These are phyloP conservation scores for Ormosia semicastrata DNA, from an alignment of 306 rosid genomes.

Conservation along the genomic window DNA sequence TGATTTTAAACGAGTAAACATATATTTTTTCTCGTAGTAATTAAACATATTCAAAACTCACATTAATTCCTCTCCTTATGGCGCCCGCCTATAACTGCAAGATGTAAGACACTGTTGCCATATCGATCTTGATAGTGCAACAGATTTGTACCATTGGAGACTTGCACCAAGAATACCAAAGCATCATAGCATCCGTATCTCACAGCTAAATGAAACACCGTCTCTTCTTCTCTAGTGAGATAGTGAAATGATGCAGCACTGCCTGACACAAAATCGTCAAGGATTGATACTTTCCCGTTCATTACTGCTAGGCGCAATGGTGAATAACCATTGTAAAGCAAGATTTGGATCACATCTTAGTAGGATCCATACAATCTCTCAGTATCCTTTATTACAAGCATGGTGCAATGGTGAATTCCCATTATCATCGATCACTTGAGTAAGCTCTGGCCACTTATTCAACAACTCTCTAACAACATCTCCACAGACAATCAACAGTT, in stretches of 20 bases:
- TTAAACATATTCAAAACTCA: neutral
- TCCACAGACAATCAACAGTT: constrained; percentile 29
- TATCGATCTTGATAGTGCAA: constrained; percentile 49
- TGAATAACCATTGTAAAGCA: constrained; percentile 56
- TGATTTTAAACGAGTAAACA: neutral
- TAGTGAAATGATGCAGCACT: constrained; percentile 45
- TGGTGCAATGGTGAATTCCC: constrained; percentile 64
- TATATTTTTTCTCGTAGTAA: neutral
- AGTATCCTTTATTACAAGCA: constrained; percentile 44
- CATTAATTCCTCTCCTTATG: constrained; percentile 49
- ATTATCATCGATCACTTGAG: constrained; percentile 38
- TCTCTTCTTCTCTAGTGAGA: constrained; percentile 65
- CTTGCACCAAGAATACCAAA: constrained; percentile 42
- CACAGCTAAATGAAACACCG: constrained; percentile 68
- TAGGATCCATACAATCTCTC: constrained; percentile 54
- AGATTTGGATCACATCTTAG: constrained; percentile 45
- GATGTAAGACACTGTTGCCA: constrained; percentile 62
- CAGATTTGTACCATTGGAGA: constrained; percentile 44
- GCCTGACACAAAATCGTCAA: constrained; percentile 43
- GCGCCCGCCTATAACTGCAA: constrained; percentile 54
- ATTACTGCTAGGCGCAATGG: constrained; percentile 67
- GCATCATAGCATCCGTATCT: constrained; percentile 57
- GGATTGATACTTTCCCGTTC: constrained; percentile 54
- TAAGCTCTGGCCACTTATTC: constrained; percentile 40
- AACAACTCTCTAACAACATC: constrained; percentile 64